Conservation (phyloP, 805 yeast genomes). For the Huiozyma sinensis region DNA sequence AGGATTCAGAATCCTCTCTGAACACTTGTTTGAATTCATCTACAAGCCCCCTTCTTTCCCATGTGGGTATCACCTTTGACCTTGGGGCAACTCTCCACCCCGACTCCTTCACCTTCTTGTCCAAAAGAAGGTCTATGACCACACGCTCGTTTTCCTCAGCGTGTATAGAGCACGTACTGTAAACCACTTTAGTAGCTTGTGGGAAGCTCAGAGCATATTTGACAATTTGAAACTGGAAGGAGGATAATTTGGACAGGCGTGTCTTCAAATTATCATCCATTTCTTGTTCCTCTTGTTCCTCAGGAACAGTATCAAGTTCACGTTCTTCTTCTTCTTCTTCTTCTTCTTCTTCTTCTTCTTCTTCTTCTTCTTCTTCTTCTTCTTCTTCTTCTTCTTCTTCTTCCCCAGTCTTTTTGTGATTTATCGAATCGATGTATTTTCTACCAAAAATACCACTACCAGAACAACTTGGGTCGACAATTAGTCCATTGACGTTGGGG, state of each 20-base stretch:
- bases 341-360: conserved; percentile 33
- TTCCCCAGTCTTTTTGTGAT: conserved; percentile 20
- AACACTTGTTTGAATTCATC: conserved; percentile 52
- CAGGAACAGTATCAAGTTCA: neutral
- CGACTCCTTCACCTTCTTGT: conserved; percentile 44
- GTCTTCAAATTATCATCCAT: conserved; percentile 34
- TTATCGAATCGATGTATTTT: conserved; percentile 41
- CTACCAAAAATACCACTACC: conserved; percentile 98
- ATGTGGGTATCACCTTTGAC: conserved; percentile 58
- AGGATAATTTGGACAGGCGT: conserved; percentile 55
- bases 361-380: too few species aligned
- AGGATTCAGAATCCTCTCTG: conserved; percentile 32
- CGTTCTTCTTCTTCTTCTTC: conserved; percentile 10
- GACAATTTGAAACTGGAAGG: conserved; percentile 80
- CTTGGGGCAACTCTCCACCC: conserved; percentile 70
- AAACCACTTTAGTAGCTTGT: conserved; percentile 63
- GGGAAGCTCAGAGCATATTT: conserved; percentile 84
- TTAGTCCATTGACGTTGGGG: conserved; percentile 59
- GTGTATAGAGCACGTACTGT: conserved; percentile 93
- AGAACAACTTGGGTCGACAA: conserved; percentile 95
- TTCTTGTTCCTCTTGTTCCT: conserved; percentile 30
- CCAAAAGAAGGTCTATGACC: conserved; percentile 65
- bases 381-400: conserved; percentile 11
- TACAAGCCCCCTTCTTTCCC: conserved; percentile 78
- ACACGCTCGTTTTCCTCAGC: conserved; percentile 91